Conservation (phyloP, 352 stramenopile species). For the Phytophthora ohioensis region DNA sequence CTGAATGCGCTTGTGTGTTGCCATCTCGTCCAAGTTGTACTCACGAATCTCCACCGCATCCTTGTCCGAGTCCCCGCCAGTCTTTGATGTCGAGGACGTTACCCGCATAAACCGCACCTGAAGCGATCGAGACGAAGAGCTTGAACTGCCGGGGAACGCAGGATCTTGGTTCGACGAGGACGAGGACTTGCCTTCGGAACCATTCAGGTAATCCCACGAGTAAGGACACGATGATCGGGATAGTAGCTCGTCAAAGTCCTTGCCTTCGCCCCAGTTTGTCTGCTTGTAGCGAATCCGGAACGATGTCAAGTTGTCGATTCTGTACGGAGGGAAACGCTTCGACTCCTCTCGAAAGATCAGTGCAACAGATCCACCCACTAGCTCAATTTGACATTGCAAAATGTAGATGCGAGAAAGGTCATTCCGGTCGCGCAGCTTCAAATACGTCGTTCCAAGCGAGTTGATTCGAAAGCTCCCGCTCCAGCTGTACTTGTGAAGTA, state of each 20-base stretch:
- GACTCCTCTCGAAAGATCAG: conserved; percentile 89
- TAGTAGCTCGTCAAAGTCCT: conserved; percentile 79
- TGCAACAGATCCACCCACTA: conserved; percentile 86
- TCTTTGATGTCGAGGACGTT: conserved; percentile 71
- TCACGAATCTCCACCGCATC: conserved; percentile 87
- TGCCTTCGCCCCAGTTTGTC: conserved; percentile 73
- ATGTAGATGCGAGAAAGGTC: conserved; percentile 87
- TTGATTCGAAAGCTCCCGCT: conserved; percentile 89
- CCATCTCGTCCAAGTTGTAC: conserved; percentile 91
- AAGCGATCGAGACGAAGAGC: conserved; percentile 68
- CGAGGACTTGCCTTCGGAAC: conserved; percentile 66
- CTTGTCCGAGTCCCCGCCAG: conserved; percentile 66
- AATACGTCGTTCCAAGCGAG: conserved; percentile 85
- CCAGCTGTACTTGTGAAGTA: conserved; percentile 86
- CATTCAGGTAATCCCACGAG: conserved; percentile 87
- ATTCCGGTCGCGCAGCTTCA: conserved; percentile 83
- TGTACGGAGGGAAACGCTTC: conserved; percentile 87
- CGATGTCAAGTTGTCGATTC: conserved; percentile 93
- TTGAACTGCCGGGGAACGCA: conserved; percentile 65
- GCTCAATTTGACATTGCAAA: conserved; percentile 88
- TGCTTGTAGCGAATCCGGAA: conserved; percentile 91
- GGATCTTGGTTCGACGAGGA: conserved; percentile 69
- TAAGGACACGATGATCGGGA: conserved; percentile 83
- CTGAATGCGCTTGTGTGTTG: conserved; percentile 80
- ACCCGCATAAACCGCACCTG: conserved; percentile 91